phyloP scores from a whole-genome alignment of 2,329 filamentous ascomycete species.

The Trichophyton rubrum region DNA sequence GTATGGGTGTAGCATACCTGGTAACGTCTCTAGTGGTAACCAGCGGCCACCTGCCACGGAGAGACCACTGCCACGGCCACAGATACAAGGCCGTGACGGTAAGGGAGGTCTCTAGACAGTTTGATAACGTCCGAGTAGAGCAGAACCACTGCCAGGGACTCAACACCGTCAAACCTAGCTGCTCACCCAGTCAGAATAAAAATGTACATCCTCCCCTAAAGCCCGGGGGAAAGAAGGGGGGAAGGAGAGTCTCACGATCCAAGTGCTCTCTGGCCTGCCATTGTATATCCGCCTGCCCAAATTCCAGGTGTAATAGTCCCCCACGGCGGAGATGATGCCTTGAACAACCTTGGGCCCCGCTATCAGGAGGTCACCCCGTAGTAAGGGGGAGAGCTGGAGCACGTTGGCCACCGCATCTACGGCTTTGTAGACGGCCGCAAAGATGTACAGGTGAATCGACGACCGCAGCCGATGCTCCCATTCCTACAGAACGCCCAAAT shows the following conservation, averaged over 20 bases:
- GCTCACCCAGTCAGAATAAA: conserved; percentile 12
- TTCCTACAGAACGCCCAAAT: conserved; percentile 50
- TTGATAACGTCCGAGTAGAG: conserved; percentile 85
- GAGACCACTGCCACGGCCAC: conserved; percentile 72
- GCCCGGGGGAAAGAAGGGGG: background rate
- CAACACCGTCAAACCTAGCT: conserved; percentile 58
- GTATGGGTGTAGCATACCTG: background rate
- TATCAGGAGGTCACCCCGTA: conserved; percentile 55
- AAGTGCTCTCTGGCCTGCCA: conserved; percentile 49
- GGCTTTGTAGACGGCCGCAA: conserved; percentile 59
- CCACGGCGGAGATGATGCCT: conserved; percentile 60
- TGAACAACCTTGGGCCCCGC: conserved; percentile 64
- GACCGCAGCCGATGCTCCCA: conserved; percentile 81
- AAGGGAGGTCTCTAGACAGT: conserved; percentile 81
- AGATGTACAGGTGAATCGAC: conserved; percentile 79
- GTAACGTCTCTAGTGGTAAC: conserved; percentile 5
- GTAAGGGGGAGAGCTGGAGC: conserved; percentile 42
- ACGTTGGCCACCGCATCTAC: conserved; percentile 45
- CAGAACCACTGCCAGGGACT: conserved; percentile 97
- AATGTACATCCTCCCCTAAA: no score
- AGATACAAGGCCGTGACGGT: conserved; percentile 66
- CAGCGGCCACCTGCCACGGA: conserved; percentile 6
- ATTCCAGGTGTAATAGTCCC: conserved; percentile 81
- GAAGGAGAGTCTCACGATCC: conserved; percentile 47
- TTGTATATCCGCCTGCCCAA: conserved; percentile 65